phyloP scores from a whole-genome alignment of 2,329 filamentous ascomycete species.

The Zymoseptoria brevis region DNA sequence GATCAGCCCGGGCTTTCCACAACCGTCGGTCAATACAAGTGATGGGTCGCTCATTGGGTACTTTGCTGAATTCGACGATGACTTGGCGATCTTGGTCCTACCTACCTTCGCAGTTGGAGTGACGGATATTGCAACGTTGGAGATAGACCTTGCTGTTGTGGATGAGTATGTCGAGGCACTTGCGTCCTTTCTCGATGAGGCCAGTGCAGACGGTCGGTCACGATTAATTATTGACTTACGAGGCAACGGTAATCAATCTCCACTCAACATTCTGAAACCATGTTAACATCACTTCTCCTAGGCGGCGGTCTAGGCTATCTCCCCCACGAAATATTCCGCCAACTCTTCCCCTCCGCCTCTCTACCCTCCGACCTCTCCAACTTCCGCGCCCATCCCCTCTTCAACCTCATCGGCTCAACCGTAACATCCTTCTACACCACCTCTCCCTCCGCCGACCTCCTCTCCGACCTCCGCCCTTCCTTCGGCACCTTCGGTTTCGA shows the following conservation, averaged over 20 bases:
- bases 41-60: constrained; percentile 35
- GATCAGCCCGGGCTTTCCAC: background rate
- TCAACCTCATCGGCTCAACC: constrained; percentile 30
- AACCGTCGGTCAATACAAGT: background rate
- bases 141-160: background rate
- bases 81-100: constrained; percentile 42
- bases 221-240: constrained; percentile 58
- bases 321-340: constrained; percentile 42
- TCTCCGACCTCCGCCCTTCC: background rate
- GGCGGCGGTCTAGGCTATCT: constrained; percentile 44
- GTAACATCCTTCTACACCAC: constrained; percentile 11
- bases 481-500: background rate
- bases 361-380: constrained; percentile 35
- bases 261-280: background rate
- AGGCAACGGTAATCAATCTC: constrained; percentile 37
- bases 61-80: constrained; percentile 36
- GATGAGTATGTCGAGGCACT: constrained; percentile 33
- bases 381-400: constrained; percentile 38
- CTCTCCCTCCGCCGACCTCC: background rate
- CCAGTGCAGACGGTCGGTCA: constrained; percentile 44
- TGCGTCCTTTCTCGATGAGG: constrained; percentile 40
- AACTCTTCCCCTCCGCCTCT: constrained; percentile 44
- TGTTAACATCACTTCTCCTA: background rate
- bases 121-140: background rate
- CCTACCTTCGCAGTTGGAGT: constrained; percentile 28